These are phyloP conservation scores for Agrocybe chaxingu DNA, from an alignment of 768 basidiomycete species.

Conservation along the genomic window DNA sequence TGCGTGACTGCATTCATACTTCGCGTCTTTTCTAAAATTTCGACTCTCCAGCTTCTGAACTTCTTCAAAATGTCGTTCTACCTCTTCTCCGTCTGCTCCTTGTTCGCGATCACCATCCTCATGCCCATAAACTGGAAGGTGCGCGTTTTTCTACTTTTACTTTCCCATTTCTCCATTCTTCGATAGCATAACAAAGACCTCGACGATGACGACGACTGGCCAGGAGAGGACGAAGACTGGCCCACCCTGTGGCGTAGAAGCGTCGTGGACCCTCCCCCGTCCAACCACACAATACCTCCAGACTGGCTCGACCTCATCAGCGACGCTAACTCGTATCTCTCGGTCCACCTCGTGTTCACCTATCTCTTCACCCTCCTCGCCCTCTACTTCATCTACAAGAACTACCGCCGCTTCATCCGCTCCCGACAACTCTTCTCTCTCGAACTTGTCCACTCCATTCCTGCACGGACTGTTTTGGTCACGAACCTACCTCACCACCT, in stretches of 20 bases:
- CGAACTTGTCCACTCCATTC: conserved; percentile 92
- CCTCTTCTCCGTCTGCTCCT: conserved; percentile 82
- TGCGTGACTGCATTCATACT: conserved; percentile 34
- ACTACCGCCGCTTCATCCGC: conserved; percentile 85
- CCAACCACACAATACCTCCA: conserved; percentile 32
- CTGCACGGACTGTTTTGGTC: conserved; percentile 90
- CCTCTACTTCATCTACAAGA: conserved; percentile 83
- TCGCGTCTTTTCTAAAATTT: not conserved
- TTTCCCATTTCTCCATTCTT: conserved; percentile 7
- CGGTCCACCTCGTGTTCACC: conserved; percentile 88
- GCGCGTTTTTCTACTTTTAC: conserved; percentile 19
- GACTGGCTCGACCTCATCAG: conserved; percentile 88
- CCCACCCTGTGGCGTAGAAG: conserved; percentile 27
- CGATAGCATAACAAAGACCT: conserved; percentile 71
- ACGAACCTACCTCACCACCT: conserved; percentile 82
- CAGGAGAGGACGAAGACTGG: conserved; percentile 43
- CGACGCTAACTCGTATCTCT: conserved; percentile 86
- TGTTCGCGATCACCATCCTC: conserved; percentile 78
- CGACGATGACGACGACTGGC: conserved; percentile 54
- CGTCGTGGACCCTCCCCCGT: conserved; percentile 17
- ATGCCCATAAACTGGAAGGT: conserved; percentile 97
- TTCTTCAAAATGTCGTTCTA: conserved; percentile 96
- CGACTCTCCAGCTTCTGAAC: conserved; percentile 65
- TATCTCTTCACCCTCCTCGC: conserved; percentile 89
- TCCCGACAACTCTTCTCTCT: conserved; percentile 92